A percentile compares a stretch with the other conserved stretches of the same genome.
These are phyloP conservation scores for Tylopilus sp. DNA, from an alignment of 768 basidiomycete species.

Conservation along the genomic window DNA sequence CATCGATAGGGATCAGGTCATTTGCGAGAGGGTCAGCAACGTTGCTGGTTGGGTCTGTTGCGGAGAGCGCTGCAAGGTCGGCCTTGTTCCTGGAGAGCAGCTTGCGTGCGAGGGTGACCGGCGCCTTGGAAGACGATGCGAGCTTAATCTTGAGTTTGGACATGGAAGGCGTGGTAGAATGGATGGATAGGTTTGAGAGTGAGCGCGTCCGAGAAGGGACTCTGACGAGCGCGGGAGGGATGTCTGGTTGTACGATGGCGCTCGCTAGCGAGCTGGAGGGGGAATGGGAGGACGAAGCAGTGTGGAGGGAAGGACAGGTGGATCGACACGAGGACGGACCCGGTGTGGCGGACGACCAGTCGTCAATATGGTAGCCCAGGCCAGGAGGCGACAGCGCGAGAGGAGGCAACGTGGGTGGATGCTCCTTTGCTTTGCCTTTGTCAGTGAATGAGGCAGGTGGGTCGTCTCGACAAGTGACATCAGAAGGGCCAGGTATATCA, in stretches of 20 bases:
- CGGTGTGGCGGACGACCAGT: slow-evolving; percentile 35
- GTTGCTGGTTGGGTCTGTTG: slow-evolving; percentile 3
- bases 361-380: slow-evolving; percentile 41
- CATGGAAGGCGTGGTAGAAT: slow-evolving; percentile 45
- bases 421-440: slow-evolving; percentile 56
- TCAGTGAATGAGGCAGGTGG: slow-evolving; percentile 27
- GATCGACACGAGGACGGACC: slow-evolving; percentile 36
- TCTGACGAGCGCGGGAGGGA: slow-evolving; percentile 19
- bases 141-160: slow-evolving; percentile 47
- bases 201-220: slow-evolving; percentile 51
- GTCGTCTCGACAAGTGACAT: slow-evolving; percentile 9
- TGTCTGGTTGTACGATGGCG: slow-evolving; percentile 9
- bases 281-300: slow-evolving; percentile 20
- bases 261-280: slow-evolving; percentile 15
- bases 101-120: slow-evolving; percentile 55
- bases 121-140: slow-evolving; percentile 36
- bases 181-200: slow-evolving; percentile 50
- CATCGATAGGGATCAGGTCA: slow-evolving; percentile 24
- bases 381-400: slow-evolving; percentile 56
- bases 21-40: slow-evolving; percentile 8
- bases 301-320: slow-evolving; percentile 38
- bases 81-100: slow-evolving; percentile 45
- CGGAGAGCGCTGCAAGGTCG: slow-evolving; percentile 15
- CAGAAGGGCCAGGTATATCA: slow-evolving; percentile 24
- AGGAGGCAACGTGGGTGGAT: slow-evolving; percentile 62